These are phyloP conservation scores for Eimeria sp. DNA, from an alignment of 169 alveolate genomes.

Conservation along the genomic window DNA sequence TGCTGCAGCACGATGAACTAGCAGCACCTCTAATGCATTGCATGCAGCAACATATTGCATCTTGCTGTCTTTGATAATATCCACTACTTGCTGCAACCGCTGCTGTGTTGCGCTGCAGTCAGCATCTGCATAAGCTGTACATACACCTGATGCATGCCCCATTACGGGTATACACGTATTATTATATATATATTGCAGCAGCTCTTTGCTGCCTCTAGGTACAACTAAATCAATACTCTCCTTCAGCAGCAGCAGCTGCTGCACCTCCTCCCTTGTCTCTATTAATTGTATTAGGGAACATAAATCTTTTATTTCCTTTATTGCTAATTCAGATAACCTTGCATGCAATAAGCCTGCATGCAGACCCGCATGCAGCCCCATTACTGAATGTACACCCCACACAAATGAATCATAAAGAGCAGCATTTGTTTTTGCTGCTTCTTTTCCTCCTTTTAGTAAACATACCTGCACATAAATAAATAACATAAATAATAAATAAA, in stretches of 20 bases:
- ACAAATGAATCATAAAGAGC: constrained; percentile 34
- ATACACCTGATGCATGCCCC: constrained; percentile 88
- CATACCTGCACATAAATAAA: not conserved
- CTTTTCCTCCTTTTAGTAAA: not conserved
- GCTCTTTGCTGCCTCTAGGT: constrained; percentile 88
- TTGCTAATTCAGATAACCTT: not conserved
- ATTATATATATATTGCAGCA: constrained; percentile 85
- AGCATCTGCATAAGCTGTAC: constrained; percentile 87
- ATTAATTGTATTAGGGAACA: constrained; percentile 80
- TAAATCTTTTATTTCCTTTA: not conserved
- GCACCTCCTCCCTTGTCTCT: constrained; percentile 86
- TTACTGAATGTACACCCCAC: constrained; percentile 19
- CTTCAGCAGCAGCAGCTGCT: constrained; percentile 85
- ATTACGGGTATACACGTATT: constrained; percentile 87
- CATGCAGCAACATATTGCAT: constrained; percentile 89
- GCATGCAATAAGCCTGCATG: not conserved
- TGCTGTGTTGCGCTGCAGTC: constrained; percentile 76
- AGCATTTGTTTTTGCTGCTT: not conserved
- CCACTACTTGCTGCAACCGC: constrained; percentile 77
- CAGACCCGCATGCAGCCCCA: not conserved
- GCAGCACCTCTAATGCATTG: constrained; percentile 88
- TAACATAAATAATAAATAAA: too few species aligned
- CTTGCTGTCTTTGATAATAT: constrained; percentile 86
- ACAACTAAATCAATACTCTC: constrained; percentile 88
- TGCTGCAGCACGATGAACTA: constrained; percentile 84